Conservation (phyloP, 108 stramenopile genomes). For the Conticribra guillardii region DNA sequence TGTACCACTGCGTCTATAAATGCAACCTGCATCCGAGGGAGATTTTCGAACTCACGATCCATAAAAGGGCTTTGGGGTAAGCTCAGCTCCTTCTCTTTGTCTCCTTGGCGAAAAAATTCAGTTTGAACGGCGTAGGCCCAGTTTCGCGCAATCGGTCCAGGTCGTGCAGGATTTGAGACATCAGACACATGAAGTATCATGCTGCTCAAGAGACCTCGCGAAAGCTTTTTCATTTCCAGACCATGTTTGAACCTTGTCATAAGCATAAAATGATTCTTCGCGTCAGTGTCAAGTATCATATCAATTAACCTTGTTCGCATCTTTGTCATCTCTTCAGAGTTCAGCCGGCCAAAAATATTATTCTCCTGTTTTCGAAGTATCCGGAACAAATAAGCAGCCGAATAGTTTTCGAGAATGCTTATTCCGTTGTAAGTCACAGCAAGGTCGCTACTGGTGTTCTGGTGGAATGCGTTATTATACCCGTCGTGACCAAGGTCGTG, state of each 20-base stretch:
- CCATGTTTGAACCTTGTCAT: conserved; percentile 56
- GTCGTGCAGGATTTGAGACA: conserved; percentile 54
- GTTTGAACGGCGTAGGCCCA: conserved; percentile 56
- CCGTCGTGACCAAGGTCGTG: conserved; percentile 82
- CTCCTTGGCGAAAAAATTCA: conserved; percentile 59
- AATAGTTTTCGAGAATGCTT: conserved; percentile 70
- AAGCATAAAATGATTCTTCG: conserved; percentile 55
- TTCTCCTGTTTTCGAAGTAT: conserved; percentile 45
- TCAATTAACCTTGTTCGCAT: conserved; percentile 53
- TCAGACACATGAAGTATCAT: conserved; percentile 58
- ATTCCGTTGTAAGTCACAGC: conserved; percentile 72
- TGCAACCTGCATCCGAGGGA: conserved; percentile 57
- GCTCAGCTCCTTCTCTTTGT: conserved; percentile 49
- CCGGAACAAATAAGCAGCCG: conserved; percentile 58
- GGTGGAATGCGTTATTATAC: conserved; percentile 62
- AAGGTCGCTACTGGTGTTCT: conserved; percentile 50
- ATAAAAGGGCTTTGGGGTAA: conserved; percentile 41
- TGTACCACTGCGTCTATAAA: conserved; percentile 56
- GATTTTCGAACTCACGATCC: conserved; percentile 53
- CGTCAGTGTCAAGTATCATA: conserved; percentile 61
- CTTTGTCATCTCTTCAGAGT: conserved; percentile 36
- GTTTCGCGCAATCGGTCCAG: conserved; percentile 40
- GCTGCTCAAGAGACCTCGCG: conserved; percentile 52
- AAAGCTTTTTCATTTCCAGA: conserved; percentile 55
- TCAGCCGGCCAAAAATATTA: conserved; percentile 57